Evolutionary conservation across 768 basidiomycete genomes (phyloP).

Genomic region (Mycena rosella): DNA sequence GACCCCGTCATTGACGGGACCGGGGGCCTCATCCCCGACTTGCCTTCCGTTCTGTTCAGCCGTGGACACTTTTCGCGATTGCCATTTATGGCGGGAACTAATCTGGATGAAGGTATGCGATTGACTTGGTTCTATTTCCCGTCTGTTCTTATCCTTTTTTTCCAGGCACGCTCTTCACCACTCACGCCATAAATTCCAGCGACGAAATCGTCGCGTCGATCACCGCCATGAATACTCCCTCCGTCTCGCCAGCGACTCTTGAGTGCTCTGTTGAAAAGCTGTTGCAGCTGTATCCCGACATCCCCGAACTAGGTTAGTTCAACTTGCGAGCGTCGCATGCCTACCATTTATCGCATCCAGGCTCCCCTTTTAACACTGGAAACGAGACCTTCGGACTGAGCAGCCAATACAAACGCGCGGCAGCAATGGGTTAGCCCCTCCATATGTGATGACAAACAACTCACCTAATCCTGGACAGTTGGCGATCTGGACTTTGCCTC

Average conservation of each 20-base stretch:
- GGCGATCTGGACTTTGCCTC: conserved; percentile 39
- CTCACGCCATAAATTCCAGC: conserved; percentile 40
- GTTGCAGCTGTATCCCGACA: conserved; percentile 56
- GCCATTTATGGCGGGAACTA: conserved; percentile 60
- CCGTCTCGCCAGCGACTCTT: conserved; percentile 37
- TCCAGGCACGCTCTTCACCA: conserved; percentile 52
- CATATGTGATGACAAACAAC: not conserved
- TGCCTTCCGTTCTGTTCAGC: conserved; percentile 50
- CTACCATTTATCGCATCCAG: conserved; percentile 31
- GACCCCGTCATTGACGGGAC: conserved; percentile 56
- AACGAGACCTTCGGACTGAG: conserved; percentile 59
- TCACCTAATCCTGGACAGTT: conserved; percentile 30
- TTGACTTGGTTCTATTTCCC: not conserved
- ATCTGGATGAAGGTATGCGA: conserved; percentile 61
- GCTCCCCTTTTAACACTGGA: conserved; percentile 57
- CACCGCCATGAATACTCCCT: conserved; percentile 42
- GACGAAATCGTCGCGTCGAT: conserved; percentile 37
- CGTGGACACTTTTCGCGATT: conserved; percentile 51
- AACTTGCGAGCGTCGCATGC: not conserved
- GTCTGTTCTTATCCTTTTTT: not conserved
- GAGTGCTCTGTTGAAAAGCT: conserved; percentile 39
- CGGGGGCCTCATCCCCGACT: conserved; percentile 53
- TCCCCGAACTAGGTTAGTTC: conserved; percentile 46
- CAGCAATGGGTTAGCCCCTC: conserved; percentile 32
- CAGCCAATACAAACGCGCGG: conserved; percentile 53